Conservation (phyloP, 129 eudicot genomes). For the Helianthus tuberosus region DNA sequence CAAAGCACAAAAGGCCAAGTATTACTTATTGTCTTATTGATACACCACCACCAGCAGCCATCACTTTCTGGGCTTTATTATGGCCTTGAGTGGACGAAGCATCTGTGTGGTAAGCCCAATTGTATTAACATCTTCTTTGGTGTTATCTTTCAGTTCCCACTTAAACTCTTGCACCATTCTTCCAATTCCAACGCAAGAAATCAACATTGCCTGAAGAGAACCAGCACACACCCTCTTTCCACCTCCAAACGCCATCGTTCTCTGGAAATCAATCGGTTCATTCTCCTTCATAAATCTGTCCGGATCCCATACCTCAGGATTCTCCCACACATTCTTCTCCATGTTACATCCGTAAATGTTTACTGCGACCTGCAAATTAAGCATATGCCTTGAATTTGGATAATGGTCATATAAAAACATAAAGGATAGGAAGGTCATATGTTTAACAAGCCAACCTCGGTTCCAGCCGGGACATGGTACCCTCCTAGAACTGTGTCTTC, state of each 20-base stretch:
- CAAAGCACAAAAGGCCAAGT: no score
- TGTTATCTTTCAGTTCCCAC: slow-evolving; percentile 29
- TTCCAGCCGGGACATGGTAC: slow-evolving; percentile 58
- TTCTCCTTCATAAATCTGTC: slow-evolving; percentile 68
- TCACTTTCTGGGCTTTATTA: slow-evolving; percentile 35
- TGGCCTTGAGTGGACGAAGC: slow-evolving; percentile 30
- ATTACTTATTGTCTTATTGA: not conserved
- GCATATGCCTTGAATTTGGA: not conserved
- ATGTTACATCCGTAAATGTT: slow-evolving; percentile 81
- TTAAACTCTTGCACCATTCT: slow-evolving; percentile 44
- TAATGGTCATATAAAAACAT: not conserved
- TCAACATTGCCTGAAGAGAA: slow-evolving; percentile 48
- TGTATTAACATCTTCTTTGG: slow-evolving; percentile 32
- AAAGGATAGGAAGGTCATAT: not conserved
- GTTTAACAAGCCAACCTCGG: slow-evolving; percentile 45
- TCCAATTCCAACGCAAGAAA: slow-evolving; percentile 39
- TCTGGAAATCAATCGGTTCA: slow-evolving; percentile 55
- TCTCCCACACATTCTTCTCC: slow-evolving; percentile 77
- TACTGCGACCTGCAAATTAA: slow-evolving; percentile 55
- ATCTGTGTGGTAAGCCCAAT: slow-evolving; percentile 38
- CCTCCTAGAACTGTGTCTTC: slow-evolving; percentile 69
- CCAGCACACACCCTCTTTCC: slow-evolving; percentile 65
- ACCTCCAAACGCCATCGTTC: slow-evolving; percentile 67
- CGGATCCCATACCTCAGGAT: slow-evolving; percentile 73
- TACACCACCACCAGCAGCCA: not conserved